Evolutionary conservation across 495 filamentous ascomycete species (phyloP).

Genomic region (Xanthoparmelia taractica): DNA sequence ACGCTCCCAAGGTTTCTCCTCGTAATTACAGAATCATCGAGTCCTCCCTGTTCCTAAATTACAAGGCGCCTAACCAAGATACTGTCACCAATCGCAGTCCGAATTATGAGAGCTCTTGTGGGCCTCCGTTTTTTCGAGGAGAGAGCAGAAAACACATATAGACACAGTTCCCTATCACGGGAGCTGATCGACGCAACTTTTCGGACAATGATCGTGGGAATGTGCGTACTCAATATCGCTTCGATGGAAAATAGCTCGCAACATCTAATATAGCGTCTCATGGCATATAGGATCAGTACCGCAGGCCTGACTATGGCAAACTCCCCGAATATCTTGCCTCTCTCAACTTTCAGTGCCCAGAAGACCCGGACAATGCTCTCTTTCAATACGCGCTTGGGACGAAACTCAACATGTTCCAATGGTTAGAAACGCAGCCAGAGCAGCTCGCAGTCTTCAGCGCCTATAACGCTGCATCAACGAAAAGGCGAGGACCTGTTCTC

Average conservation of each 20-base stretch:
- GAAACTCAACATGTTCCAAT: neutral
- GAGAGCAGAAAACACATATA: neutral
- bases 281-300: neutral
- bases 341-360: neutral
- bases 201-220: neutral
- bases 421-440: neutral
- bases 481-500: neutral
- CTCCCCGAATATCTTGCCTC: slow-evolving; percentile 2
- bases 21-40: too few relatives aligned
- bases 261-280: neutral
- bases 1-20: neutral
- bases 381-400: neutral
- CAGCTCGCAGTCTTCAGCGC: neutral
- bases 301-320: slow-evolving; percentile 1
- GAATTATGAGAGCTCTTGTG: neutral
- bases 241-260: neutral
- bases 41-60: neutral
- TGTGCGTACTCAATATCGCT: neutral
- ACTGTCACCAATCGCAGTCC: neutral
- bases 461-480: neutral
- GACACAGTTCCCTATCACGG: neutral
- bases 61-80: neutral
- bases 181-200: neutral
- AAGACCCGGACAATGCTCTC: slow-evolving; percentile 1
- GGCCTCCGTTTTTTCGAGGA: neutral